Base-by-base conservation (phyloP, 2,329 filamentous ascomycete species). In the Capronia americana region DNA sequence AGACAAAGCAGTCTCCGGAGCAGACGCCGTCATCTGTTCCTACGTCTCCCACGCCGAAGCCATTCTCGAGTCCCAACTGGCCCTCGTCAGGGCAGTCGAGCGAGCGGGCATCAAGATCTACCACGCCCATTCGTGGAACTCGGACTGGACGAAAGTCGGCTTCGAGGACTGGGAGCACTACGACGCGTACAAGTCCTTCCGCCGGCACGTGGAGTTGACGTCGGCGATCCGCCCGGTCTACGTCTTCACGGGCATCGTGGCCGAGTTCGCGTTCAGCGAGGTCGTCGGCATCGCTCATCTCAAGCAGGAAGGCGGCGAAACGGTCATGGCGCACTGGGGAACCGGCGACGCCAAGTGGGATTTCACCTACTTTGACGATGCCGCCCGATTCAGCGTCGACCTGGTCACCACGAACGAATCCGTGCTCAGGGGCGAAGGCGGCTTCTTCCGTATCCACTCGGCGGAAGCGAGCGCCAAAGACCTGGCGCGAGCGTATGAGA, bases 21-120 rank as follows among this genome's bases (percentile, higher is more conserved):
- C 78, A 11, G 77, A 79, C 57, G 76, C 77, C 6, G 69, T 79
- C n/a, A 74, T 80, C 24, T 74, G 72, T 58, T 74, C 76, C 6
- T 78, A 78, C 57, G 65, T 63, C 17, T 64, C 63, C 2, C 51
- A 48, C 7, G 73, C 76, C 2, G 63, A 74, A 41, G 64, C 76
- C 3, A 61, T 63, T 6, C 64, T 80, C 12, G 78, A 79, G 14
- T 77, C 72, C 2, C 74, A 79, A 26, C 71, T 80, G 2, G 63
- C 77, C 12, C 76, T 80, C 0, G 69, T 80, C 1, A 71, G 76
- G 6, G 78, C 78, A 2, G 76, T 75, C 1, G 79, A 79, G 66
- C 71, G 76, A 4, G 78, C 77, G 4, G 72, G 73, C 0, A 70
- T 79, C 57, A 75, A 71, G 59, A 38, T 51, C 20, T 79, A 74